Percentiles rank a stretch among this genome's conserved stretches.
Evolutionary conservation across 768 basidiomycete genomes (phyloP).

Genomic region (Collybia nuda): DNA sequence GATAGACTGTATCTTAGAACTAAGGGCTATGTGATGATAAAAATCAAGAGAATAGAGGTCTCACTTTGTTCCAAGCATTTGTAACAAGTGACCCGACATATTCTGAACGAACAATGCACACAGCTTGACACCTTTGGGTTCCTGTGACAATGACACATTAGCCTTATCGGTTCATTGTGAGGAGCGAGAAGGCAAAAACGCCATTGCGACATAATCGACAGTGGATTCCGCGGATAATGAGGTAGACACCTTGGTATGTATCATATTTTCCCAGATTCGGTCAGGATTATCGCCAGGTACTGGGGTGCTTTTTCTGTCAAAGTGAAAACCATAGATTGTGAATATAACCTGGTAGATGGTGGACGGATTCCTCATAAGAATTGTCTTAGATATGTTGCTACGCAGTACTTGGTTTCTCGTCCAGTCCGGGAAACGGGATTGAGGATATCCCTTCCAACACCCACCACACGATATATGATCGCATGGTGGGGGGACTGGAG

Average conservation of each 20-base stretch:
- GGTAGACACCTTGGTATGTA: constrained; percentile 30
- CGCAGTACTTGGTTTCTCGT: constrained; percentile 41
- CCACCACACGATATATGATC: constrained; percentile 33
- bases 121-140: constrained; percentile 37
- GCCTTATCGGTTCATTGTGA: too few relatives aligned
- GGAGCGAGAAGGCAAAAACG: too few relatives aligned
- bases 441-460: constrained; percentile 43
- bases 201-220: too few relatives aligned
- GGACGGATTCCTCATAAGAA: constrained; percentile 22
- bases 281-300: constrained; percentile 22
- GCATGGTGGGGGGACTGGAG: constrained; percentile 36
- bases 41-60: too few relatives aligned
- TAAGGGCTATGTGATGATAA: too few relatives aligned
- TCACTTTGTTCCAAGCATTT: constrained; percentile 62
- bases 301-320: constrained; percentile 20
- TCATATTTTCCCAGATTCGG: constrained; percentile 39
- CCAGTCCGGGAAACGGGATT: constrained; percentile 58
- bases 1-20: too few relatives aligned
- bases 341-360: constrained; percentile 40
- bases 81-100: constrained; percentile 49
- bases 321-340: constrained; percentile 35
- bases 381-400: constrained; percentile 37
- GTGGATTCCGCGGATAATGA: too few relatives aligned
- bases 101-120: constrained; percentile 53
- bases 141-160: constrained; percentile 17